Base-by-base conservation (phyloP, 768 basidiomycete species). In the Trametes cubensis region DNA sequence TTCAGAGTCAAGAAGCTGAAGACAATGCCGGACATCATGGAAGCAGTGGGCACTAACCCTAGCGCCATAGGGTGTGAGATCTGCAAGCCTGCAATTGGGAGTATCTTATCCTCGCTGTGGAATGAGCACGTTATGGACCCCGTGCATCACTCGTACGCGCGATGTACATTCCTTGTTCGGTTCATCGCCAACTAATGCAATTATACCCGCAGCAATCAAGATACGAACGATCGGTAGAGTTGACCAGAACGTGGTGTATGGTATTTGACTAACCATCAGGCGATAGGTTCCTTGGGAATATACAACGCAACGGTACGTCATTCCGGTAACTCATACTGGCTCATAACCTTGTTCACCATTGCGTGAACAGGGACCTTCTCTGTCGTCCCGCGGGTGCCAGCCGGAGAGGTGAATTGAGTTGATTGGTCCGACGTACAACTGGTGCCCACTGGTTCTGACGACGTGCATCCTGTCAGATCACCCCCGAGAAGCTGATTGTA, bases 381-480 rank as follows among this genome's bases (percentile, higher is more conserved):
- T 7, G 87, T 92, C 58, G 79, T 92, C 21, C 90, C 90, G 28
- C 82, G 89, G 40, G 80, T 90, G 18, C 76, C 88, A 0, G 89
- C 81, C 2, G 90, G 90, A 34, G 90, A 90, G 74, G 81, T 79
- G 10, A 34, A 11, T 11, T 11, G 6, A 34, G 34, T 11, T 34
- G 34, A 34, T 34, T 34, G 34, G 34, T 10, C 34, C 11, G 34
- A 34, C 34, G 10, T 34, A 34, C 34, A 34, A 34, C 28, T 28
- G 28, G 28, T 4, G 28, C 28, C 28, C 28, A 28, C 7, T 4
- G 28, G 45, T n/a, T 5, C 21, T 46, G n/a, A 46, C n/a, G 6
- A 5, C 48, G 20, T 6, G 8, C 21, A n/a, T 38, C 7, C 34
- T 11, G 34, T 28, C 47, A 77, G 74, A 77, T 84, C 44, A 87